Base-by-base conservation (phyloP, 2,329 filamentous ascomycete genomes). In the Diplodia mutila region DNA sequence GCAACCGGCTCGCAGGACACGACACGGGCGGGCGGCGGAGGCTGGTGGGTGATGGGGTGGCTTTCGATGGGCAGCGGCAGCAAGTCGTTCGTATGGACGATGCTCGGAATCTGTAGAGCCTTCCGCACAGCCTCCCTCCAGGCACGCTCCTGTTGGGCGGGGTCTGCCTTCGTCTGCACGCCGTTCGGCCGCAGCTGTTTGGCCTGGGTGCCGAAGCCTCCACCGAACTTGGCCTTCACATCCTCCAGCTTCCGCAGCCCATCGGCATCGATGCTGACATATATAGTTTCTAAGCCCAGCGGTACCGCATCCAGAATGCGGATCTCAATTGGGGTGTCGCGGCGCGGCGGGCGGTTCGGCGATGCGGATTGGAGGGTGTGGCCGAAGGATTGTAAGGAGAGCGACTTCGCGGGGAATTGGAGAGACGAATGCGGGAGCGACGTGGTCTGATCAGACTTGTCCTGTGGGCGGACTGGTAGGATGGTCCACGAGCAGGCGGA, bases 1-100 rank as follows among this genome's bases (percentile, higher is more conserved):
- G 92, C 89, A 18, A 98, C 93, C 9, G 95, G 95, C 77, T 99
- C 95, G 76, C 94, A 98, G n/a, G 96, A 88, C 57, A 92, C 89
- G 69, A 98, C 91, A 79, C 91, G 93, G 51, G 92, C 95, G 0
- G 94, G 93, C 51, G 92, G 92, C 16, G 93, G 87, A 27, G 92
- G 89, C 21, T 91, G 87, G 79, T 97, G 93, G 9, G 93, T 97
- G 70, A 97, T 90, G 14, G 93, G 91, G 78, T 97, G 93, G 2
- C 93, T 80, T 6, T 86, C 84, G n/a, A 89, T 87, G 9, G 91
- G 88, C 32, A 98, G 83, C 14, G 92, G 91, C 49, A 99, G 82
- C 11, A 94, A 79, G 77, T 98, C 94, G 23, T 93, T 93, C 0
- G 89, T 85, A 74, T 97, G 95, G 14, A 98, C 88, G 21, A 99